These are phyloP conservation scores for Alternaria sp. DNA, from an alignment of 2,329 filamentous ascomycete species.

Conservation along the genomic window DNA sequence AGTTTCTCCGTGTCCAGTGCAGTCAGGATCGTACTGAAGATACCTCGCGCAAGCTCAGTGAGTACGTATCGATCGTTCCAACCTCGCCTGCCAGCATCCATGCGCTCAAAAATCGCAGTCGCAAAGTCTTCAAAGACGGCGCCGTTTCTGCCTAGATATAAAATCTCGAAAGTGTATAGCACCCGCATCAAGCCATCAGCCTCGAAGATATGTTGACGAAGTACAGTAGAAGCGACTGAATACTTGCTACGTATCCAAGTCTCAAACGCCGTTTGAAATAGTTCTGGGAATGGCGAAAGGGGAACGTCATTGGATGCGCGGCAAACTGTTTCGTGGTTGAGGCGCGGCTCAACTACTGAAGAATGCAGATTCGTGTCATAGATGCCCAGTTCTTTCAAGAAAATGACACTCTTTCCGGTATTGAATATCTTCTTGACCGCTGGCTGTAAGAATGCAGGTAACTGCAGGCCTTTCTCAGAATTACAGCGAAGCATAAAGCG, in stretches of 20 bases:
- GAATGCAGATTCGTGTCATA: conserved; percentile 46
- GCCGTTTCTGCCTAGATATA: conserved; percentile 83
- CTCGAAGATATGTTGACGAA: conserved; percentile 73
- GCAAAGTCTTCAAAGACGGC: conserved; percentile 71
- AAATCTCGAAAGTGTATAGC: conserved; percentile 70
- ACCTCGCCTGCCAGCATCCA: conserved; percentile 66
- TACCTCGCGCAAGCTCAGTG: conserved; percentile 77
- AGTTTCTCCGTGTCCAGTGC: conserved; percentile 69
- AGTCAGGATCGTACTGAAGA: conserved; percentile 63
- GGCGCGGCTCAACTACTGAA: conserved; percentile 35
- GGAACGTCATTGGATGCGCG: conserved; percentile 52
- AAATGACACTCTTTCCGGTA: conserved; percentile 85
- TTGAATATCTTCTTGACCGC: conserved; percentile 79
- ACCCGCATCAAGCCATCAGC: conserved; percentile 72
- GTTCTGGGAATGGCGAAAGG: conserved; percentile 74
- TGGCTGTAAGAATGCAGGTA: conserved; percentile 77
- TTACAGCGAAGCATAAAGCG: conserved; percentile 73
- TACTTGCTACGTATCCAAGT: conserved; percentile 81
- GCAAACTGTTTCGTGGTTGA: conserved; percentile 68
- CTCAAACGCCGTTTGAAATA: conserved; percentile 75
- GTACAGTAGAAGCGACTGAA: conserved; percentile 69
- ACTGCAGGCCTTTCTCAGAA: conserved; percentile 67
- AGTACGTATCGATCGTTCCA: conserved; percentile 87
- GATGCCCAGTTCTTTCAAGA: conserved; percentile 75
- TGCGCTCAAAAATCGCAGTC: conserved; percentile 74